Base-by-base conservation (phyloP, 768 basidiomycete genomes). In the Phlebiopsis gigantea region DNA sequence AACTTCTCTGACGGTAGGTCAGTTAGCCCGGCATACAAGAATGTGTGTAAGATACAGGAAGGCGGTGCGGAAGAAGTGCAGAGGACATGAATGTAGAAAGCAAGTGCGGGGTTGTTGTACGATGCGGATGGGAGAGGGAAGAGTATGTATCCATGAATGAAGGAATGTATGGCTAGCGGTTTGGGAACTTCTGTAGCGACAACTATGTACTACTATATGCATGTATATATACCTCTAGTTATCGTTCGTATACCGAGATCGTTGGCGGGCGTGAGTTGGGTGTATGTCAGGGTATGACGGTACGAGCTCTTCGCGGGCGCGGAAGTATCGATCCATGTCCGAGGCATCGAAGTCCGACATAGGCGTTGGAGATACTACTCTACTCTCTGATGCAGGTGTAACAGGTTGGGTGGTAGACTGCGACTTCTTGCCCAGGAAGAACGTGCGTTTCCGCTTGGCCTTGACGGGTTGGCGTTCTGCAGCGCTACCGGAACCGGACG, bases 281-380 rank as follows among this genome's bases (percentile, higher is more conserved):
- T 60, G 66, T 29, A 65, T 53, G 48, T 59, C 62, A n/a, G 68
- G 63, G 45, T 64, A 67, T 19, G 57, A 63, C 10, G 66, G 63
- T 39, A 65, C 60, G 29, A 66, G 53, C 44, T 71, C 71, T 53
- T 71, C 70, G 30, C 65, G 62, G 53, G 70, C 63, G 50, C 81
- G 78, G 69, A 90, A 90, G 71, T 90, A 90, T 48, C 77, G 77
- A 58, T 90, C 88, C 74, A 90, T 84, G 65, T 90, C 88, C 10
- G 80, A 80, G 41, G 74, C 79, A 59, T 88, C 85, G 58, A 88
- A 88, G 45, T 82, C 82, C 39, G 77, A 77, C n/a, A 71, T 69
- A 55, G 70, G 54, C 30, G 74, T 69, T 28, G 74, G 65, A 49
- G 72, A 63, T 57, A 71, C 43, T 53, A 68, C 60, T 34, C 46